These are phyloP conservation scores for Neotropicomus parvogracilis DNA, from an alignment of 1,284 basidiomycete genomes.

Conservation along the genomic window DNA sequence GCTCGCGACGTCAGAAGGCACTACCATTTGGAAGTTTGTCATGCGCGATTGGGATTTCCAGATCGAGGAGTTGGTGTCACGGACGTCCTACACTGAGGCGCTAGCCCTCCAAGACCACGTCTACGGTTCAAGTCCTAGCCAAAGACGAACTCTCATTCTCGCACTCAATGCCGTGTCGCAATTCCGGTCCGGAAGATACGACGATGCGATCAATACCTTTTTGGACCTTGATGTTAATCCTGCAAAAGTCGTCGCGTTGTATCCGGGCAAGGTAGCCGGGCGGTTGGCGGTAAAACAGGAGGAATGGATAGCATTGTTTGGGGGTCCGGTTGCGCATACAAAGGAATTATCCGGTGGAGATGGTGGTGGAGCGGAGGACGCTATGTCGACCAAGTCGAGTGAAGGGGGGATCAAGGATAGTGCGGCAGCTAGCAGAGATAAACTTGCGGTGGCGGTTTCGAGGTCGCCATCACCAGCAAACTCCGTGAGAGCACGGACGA, in stretches of 20 bases:
- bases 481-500: constrained; percentile 50
- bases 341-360: constrained; percentile 14
- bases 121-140: constrained; percentile 39
- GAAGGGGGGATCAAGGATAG: constrained; percentile 16
- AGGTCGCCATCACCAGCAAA: constrained; percentile 42
- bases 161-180: constrained; percentile 74
- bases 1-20: constrained; percentile 60
- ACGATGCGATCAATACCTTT: constrained; percentile 83
- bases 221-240: constrained; percentile 89
- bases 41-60: constrained; percentile 79
- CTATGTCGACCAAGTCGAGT: constrained; percentile 31
- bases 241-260: constrained; percentile 89
- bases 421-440: constrained; percentile 21
- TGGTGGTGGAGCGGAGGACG: constrained; percentile 21
- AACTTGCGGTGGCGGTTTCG: constrained; percentile 26
- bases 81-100: constrained; percentile 76
- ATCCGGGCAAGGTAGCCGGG: constrained; percentile 80
- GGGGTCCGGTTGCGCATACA: constrained; percentile 52
- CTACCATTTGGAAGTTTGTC: constrained; percentile 71
- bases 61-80: constrained; percentile 78
- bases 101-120: constrained; percentile 69
- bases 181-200: constrained; percentile 67
- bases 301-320: constrained; percentile 85
- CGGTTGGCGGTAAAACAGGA: constrained; percentile 65
- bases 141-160: constrained; percentile 55